Evolutionary conservation across 768 basidiomycete species (phyloP), one percentile per base, ranked within the genome.

Genomic region (Leccinum incarnatum): DNA sequence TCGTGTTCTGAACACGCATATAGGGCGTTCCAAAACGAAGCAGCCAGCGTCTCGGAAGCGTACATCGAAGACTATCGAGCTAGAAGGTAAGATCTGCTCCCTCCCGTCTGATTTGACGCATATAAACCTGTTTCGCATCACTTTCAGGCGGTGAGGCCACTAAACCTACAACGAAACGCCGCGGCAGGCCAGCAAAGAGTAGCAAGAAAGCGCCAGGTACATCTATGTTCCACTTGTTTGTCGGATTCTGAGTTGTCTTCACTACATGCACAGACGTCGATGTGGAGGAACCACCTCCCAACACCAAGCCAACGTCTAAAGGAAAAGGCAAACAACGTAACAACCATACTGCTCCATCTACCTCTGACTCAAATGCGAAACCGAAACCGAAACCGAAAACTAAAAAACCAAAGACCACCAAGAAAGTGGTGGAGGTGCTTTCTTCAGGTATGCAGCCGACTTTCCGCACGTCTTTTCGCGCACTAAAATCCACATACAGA

Each of bases 141-240:
- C 9, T 32, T 30, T 48, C 25, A 65, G 65, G 27, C 8, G 54
- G 55, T 4, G 2, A 25, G 5, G 8, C 11, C 3, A 8, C 47
- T 29, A 56, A 60, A 25, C 57, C 65, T 37, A 15, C 59, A 36
- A 54, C 67, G 8, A 67, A 63, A 30, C 70, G 64, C 10, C 62
- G 59, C 42, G 58, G 61, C 6, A 54, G 54, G 19, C 59, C 55
- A 4, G 37, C 53, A 10, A 69, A 66, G 19, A 51, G 52, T 2
- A 64, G 64, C 55, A 51, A 55, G 40, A 67, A 61, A 32, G 25
- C 19, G 19, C 50, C 29, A n/a, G 51, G 68, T 61, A 5, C 8
- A 57, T 53, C 10, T 11, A 19, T 15, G 15, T 42, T 49, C 23
- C 9, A 30, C 5, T 2, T 29, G 9, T 34, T 8, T 25, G 9